Evolutionary conservation across 352 stramenopile genomes (phyloP), one percentile per base, ranked within the genome.

Genomic region (Globisporangium echinulatum): DNA sequence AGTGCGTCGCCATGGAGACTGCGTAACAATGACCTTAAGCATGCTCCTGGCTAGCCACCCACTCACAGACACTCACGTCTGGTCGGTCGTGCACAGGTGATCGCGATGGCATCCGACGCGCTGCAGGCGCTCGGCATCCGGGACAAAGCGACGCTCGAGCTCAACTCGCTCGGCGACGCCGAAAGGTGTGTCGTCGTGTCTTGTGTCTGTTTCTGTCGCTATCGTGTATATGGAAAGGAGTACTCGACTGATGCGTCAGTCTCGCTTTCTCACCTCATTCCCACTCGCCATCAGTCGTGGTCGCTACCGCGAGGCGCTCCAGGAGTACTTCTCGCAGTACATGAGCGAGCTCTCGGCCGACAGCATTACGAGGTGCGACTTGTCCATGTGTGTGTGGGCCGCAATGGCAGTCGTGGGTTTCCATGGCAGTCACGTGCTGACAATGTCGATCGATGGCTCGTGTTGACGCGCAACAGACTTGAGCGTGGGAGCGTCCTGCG

Each of bases 401-500:
- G 25, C 25, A 33, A 33, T 33, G 25, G 25, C 25, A 33, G 2
- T 33, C 25, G 25, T 33, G 25, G 25, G 25, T 33, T 33, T 33
- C 2, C 25, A 33, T 33, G 25, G 25, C 25, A 33, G 25, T 33
- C 25, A 33, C 25, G 25, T 33, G 25, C 25, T 33, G 25, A 33
- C 25, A 33, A 2, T 33, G 25, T 33, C 25, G 25, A 33, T 33
- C 25, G 25, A 33, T 33, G 25, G 25, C 25, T 33, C 25, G 25
- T 33, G 25, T 33, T 33, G 25, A 33, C 25, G 25, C 25, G 25
- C 25, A 33, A 25, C 19, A 92, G 83, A 40, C 70, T 96, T 14
- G 82, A 90, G 58, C 74, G 87, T 42, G 85, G 85, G 7, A 96
- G 85, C 56, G 79, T 96, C 37, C 68, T 96, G 60, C 85, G 87